Conservation (phyloP, 495 filamentous ascomycete species). For the Terfezia claveryi region DNA sequence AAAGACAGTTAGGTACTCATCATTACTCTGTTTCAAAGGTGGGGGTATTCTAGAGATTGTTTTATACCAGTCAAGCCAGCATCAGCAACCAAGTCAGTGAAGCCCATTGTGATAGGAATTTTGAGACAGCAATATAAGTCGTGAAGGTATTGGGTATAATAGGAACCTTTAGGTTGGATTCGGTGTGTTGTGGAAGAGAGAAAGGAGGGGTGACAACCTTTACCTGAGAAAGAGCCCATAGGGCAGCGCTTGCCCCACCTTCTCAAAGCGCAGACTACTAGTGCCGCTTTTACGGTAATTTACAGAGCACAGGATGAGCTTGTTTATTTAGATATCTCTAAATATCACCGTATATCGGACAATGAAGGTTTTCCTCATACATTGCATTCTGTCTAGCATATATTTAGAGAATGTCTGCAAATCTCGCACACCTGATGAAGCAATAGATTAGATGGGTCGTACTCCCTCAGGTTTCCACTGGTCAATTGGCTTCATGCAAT, state of each 20-base stretch:
- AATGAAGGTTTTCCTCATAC: too few relatives aligned
- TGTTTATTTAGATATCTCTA: too few relatives aligned
- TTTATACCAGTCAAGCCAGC: conserved; percentile 56
- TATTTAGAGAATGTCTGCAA: too few relatives aligned
- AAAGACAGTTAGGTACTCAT: background rate
- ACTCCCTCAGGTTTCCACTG: background rate
- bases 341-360: too few relatives aligned
- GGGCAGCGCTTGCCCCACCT: too few relatives aligned
- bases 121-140: background rate
- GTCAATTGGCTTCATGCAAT: background rate
- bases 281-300: too few relatives aligned
- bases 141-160: background rate
- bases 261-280: too few relatives aligned
- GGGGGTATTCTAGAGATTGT: conserved; percentile 21
- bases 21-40: background rate
- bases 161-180: background rate
- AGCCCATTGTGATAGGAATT: conserved; percentile 52
- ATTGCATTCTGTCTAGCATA: too few relatives aligned
- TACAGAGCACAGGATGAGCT: too few relatives aligned
- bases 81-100: conserved; percentile 76
- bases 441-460: background rate
- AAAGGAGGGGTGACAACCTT: conserved; percentile 10
- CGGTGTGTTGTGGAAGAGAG: conserved; percentile 10
- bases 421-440: background rate
- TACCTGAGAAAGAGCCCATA: too few relatives aligned